Conservation (phyloP, 768 basidiomycete genomes). For the Collybia mongolica region DNA sequence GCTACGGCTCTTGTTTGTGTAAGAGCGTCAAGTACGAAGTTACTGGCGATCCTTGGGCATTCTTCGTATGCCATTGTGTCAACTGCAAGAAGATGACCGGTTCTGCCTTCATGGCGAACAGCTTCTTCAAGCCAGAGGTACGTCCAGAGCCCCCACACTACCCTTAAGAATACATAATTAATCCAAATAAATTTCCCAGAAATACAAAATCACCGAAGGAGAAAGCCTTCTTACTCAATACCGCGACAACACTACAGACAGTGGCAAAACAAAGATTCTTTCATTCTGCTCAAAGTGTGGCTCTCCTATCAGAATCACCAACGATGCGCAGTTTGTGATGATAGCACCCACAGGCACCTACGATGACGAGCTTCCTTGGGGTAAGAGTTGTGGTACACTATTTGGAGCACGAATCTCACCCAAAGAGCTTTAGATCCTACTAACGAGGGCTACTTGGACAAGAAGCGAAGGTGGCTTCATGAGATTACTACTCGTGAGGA, state of each 20-base stretch:
- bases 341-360: not conserved
- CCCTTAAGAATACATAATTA: too few relatives aligned
- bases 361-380: not conserved
- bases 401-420: too few relatives aligned
- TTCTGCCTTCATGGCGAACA: not conserved
- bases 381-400: not conserved
- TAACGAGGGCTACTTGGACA: not conserved
- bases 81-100: not conserved
- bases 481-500: too few relatives aligned
- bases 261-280: not conserved
- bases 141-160: too few relatives aligned
- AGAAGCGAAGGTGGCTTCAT: not conserved
- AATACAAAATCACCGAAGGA: not conserved
- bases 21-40: not conserved
- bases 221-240: not conserved
- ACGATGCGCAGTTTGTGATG: not conserved
- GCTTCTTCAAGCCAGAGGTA: not conserved
- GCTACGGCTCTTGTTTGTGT: not conserved
- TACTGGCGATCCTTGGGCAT: not conserved
- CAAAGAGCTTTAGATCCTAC: not conserved
- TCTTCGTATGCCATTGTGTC: not conserved
- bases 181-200: not conserved
- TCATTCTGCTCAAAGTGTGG: constrained; percentile 5
- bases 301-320: not conserved
- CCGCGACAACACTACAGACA: not conserved